Evolutionary conservation across 2,329 filamentous ascomycete species (phyloP), one percentile per base, ranked within the genome.

Genomic region (Fusarium xylarioides): DNA sequence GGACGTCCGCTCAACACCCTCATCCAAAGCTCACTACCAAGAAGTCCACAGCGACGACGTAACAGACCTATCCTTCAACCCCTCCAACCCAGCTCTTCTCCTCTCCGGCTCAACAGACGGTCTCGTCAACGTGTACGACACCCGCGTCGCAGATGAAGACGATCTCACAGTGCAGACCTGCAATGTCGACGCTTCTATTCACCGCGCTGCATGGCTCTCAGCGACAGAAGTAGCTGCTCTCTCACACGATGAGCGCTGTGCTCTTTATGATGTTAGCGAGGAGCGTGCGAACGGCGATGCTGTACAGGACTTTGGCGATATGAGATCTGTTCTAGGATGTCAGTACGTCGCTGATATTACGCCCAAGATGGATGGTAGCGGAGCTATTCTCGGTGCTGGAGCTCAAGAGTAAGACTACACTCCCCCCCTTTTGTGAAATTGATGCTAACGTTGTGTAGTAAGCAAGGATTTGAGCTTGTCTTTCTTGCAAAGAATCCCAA

Each of bases 51-150:
- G 88, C 75, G 91, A 92, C 80, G 91, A 92, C 79, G 84, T 92
- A 53, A 92, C 90, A 38, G 87, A 90, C 19, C 81, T 85, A 5
- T 66, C 76, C 77, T 90, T 91, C 76, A 91, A 93, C 80, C 90
- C 91, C 0, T 83, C 81, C 6, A 84, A 88, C 54, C 85, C 88
- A 2, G 85, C 88, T 49, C 83, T 93, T 21, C 87, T 95, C 11
- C 85, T 95, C 16, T 94, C 92, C 3, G 92, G 92, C 47, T 94
- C 92, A 42, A 95, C 93, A 19, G 93, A 96, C 81, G 93, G 93
- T 11, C 87, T 95, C 3, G 87, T 95, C 76, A 95, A 93, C 78
- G 85, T 95, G 50, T 93, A 92, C 82, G 91, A 96, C 82, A 92
- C 89, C 23, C 86, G 87, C 53, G 87, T 93, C 65, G 82, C 85